Conservation (phyloP, 208 protist species). For the Acanthamoeba divionensis region DNA sequence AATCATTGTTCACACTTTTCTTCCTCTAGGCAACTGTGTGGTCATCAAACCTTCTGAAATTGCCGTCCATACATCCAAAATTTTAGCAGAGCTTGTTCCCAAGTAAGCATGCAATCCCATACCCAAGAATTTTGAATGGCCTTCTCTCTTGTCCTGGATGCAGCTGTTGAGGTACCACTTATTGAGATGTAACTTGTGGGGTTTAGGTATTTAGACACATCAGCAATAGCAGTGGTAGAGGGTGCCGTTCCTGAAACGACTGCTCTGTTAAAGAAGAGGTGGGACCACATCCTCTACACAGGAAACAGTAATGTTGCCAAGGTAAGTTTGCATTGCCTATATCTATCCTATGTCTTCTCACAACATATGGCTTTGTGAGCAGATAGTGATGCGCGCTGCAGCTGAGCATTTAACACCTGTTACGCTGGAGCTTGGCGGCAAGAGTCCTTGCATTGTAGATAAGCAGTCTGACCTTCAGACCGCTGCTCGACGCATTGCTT, state of each 20-base stretch:
- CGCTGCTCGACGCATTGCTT: conserved; percentile 75
- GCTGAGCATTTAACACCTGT: conserved; percentile 88
- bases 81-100: conserved; percentile 13
- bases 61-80: neutral
- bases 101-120: neutral
- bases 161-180: too few relatives aligned
- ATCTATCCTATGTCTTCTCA: too few relatives aligned
- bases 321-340: too few relatives aligned
- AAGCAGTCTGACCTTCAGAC: conserved; percentile 71
- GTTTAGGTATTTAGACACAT: conserved; percentile 75
- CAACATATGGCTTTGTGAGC: too few relatives aligned
- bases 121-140: neutral
- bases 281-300: conserved; percentile 92
- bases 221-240: conserved; percentile 71
- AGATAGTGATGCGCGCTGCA: conserved; percentile 83
- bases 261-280: conserved; percentile 80
- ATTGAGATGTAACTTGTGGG: too few relatives aligned
- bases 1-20: neutral
- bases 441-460: conserved; percentile 88
- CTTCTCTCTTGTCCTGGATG: neutral
- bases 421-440: conserved; percentile 92
- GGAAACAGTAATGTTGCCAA: conserved; percentile 76
- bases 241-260: conserved; percentile 80
- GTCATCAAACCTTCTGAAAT: conserved; percentile 10
- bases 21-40: neutral